Evolutionary conservation across 2,329 filamentous ascomycete species (phyloP).

Genomic region (Macrophomina tecta): DNA sequence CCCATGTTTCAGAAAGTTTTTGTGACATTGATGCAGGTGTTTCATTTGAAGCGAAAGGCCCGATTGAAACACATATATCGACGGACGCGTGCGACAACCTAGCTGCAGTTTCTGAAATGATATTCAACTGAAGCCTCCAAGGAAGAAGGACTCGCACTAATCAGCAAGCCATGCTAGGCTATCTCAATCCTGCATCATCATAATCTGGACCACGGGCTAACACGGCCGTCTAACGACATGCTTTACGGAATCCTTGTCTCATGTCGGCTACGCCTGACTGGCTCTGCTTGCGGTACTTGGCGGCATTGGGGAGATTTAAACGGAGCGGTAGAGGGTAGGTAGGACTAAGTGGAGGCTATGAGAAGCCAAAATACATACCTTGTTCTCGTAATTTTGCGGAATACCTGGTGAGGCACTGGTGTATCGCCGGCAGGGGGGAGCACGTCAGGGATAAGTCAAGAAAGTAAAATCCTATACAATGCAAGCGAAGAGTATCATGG

Average conservation of each 20-base stretch:
- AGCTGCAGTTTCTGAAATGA: slow-evolving; percentile 9
- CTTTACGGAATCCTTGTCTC: not conserved
- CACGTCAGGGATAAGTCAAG: not conserved
- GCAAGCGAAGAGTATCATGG: not conserved
- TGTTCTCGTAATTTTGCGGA: not conserved
- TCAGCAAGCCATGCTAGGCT: not conserved
- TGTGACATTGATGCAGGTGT: not conserved
- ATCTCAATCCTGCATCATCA: not conserved
- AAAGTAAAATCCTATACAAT: not conserved
- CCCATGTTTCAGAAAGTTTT: not conserved
- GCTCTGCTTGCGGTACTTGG: slow-evolving; percentile 1
- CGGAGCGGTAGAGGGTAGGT: not conserved
- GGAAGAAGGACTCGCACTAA: not conserved
- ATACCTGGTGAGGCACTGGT: not conserved
- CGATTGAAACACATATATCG: not conserved
- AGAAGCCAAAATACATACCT: not conserved
- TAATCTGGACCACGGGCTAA: not conserved
- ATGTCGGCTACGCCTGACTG: not conserved
- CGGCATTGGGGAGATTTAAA: not conserved
- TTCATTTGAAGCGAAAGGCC: not conserved
- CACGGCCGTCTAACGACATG: slow-evolving; percentile 7
- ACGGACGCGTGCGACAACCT: not conserved
- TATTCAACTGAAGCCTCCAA: not conserved
- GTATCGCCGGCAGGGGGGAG: not conserved
- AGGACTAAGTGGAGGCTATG: not conserved